Evolutionary conservation across 768 basidiomycete genomes (phyloP), one percentile per base, ranked within the genome.

Genomic region (Tulasnella sp.): DNA sequence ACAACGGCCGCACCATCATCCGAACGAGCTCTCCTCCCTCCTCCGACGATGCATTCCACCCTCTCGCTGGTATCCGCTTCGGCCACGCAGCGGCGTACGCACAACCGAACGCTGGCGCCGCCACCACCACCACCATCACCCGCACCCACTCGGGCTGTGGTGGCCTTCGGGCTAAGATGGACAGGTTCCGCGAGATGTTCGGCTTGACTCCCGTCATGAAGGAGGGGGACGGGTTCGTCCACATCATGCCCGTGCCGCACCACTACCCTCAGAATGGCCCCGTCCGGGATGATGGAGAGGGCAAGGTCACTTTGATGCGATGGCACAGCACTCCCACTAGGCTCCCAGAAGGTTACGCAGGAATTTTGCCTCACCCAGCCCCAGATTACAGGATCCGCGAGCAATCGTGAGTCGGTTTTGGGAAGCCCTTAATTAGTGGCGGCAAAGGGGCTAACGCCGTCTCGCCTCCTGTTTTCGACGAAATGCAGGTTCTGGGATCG

Each of bases 401-500:
- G 34, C 64, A 69, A 16, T 69, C 64, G 64, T 69, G 20, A 69
- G 64, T 37, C 2, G 34, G 24, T 7, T 54, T 54, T 24, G 64
- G 5, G 18, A 69, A 37, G 64, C 2, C 5, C 37, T 37, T 37
- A 37, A 28, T 60, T n/a, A 9, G 31, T 3, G 16, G n/a, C 16
- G 58, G 24, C 8, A 28, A 18, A 60, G 28, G 11, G n/a, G 58
- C 9, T 60, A 24, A 60, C 31, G 31, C 24, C n/a, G 58, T 24
- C 8, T 28, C 16, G n/a, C 2, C n/a, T n/a, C 60, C 16, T 69
- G 1, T 37, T 31, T 18, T 37, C 28, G 16, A 69, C 6, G 12
- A 28, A 69, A 14, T 11, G 11, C 37, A 69, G 64, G 18, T 69
- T 69, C 64, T 28, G 64, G 28, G 64, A 85, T 72, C 91, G 94